Evolutionary conservation across 495 filamentous ascomycete genomes (phyloP), one percentile per base, ranked within the genome.

Genomic region (Cudoniella acicularis): DNA sequence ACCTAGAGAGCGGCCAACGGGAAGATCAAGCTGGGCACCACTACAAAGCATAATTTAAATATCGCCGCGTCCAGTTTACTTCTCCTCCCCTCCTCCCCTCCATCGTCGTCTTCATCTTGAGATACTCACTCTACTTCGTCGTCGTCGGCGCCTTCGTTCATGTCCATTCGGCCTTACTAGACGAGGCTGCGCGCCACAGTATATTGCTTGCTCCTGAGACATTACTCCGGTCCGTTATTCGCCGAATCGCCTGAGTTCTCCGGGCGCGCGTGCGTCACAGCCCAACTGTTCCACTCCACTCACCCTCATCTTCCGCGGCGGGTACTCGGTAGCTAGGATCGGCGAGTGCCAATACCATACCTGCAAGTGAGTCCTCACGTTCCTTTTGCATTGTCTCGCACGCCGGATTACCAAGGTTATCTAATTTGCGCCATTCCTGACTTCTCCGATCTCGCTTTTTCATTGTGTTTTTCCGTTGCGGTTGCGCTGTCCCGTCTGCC

Each of bases 381-480:
- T 23, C 47, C 18, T 23, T 49, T 23, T 49, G 4, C 16, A 36
- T 30, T 13, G 20, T 48, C n/a, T 20, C 1, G 25, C 26, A 36
- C 42, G 1, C 24, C 20, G n/a, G 54, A 46, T 57, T 57, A 57
- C 55, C 55, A 57, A 57, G 55, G 55, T 49, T 26, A 51, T 50
- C 52, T 26, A 30, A 36, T 36, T 36, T 36, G 30, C 30, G 30
- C 13, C 13, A 13, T 46, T 52, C 20, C 47, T 36, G 30, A 6
- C 27, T 41, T n/a, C 20, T 23, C 40, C 47, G 16, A 23, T 58
- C 27, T 48, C 25, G 41, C 10, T 46, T 46, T 36, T 36, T 36
- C 30, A n/a, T n/a, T n/a, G n/a, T n/a, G 30, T 13, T 36, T 36
- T 36, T 13, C 30, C 13, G 30, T 36, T 36, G 30, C 30, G n/a